Evolutionary conservation across 306 rosid genomes (phyloP), one percentile per base, ranked within the genome.

Genomic region (Medicago ruthenica): DNA sequence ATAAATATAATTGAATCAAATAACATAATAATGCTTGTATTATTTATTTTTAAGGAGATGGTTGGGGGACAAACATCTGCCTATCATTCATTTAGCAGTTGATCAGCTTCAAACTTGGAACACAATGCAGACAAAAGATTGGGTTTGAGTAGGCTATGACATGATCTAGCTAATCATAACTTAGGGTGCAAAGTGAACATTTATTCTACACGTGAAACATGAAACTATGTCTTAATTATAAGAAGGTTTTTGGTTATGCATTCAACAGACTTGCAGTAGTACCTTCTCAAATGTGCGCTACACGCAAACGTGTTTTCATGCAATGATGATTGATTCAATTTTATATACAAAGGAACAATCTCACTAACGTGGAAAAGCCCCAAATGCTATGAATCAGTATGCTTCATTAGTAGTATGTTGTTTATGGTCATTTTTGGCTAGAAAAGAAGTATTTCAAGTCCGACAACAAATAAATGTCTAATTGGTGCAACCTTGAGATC

Each of bases 271-370:
- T 50, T 79, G 47, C 70, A 62, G 17, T 39, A 18, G 60, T 21
- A 74, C 75, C n/a, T 58, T 65, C 60, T 83, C 74, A 74, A 65
- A 47, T 62, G 11, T 78, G 62, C 50, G 20, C 70, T 34, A 69
- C 83, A 79, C 83, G 83, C 68, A 79, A 79, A 62, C 78, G 65
- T 39, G 13, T 39, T 74, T 60, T 83, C 58, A 69, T 74, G 74
- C 16, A 48, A 1, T 15, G 6, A 27, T 27, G 4, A 27, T 27
- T 27, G 31, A 34, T 34, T 34, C 37, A 34, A 34, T 34, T 34
- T 6, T 34, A 34, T 34, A 18, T 17, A 17, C 59, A 16, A 53
- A 3, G 15, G 27, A 55, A 55, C 20, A 9, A 55, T 55, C 61
- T 55, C 61, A 18, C 31, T 50, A 50, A 50, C 20, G 2, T 50